A percentile compares a stretch with the other conserved stretches of the same genome.
Conservation (phyloP, 352 stramenopile species). For the Globisporangium rhizosaccharum region DNA sequence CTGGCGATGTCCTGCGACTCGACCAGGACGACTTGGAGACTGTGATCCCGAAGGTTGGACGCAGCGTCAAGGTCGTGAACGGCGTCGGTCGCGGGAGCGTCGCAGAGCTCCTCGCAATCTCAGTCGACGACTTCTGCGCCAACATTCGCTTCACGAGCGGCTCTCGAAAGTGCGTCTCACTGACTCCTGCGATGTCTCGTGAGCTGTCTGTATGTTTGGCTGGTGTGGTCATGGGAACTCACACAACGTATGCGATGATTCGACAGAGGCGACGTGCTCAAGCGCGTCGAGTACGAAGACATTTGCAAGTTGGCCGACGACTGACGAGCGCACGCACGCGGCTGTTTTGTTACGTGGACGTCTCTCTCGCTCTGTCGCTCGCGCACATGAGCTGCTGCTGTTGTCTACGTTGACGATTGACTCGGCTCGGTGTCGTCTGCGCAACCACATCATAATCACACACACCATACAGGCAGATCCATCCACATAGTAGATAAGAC, state of each 20-base stretch:
- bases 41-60: slow-evolving; percentile 73
- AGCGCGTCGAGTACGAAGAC: slow-evolving; percentile 82
- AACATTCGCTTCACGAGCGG: slow-evolving; percentile 63
- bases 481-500: too few species aligned
- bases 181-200: neutral
- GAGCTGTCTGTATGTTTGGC: neutral
- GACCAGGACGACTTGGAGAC: slow-evolving; percentile 90
- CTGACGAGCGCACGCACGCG: slow-evolving; percentile 4
- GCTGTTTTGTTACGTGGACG: neutral
- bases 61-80: slow-evolving; percentile 76
- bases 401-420: slow-evolving; percentile 14
- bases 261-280: slow-evolving; percentile 50
- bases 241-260: slow-evolving; percentile 1
- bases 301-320: slow-evolving; percentile 66
- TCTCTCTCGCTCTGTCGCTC: neutral
- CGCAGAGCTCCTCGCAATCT: slow-evolving; percentile 69
- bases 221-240: neutral
- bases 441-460: neutral
- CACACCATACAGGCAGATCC: neutral
- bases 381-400: neutral
- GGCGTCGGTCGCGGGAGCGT: slow-evolving; percentile 46
- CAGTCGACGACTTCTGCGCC: slow-evolving; percentile 59
- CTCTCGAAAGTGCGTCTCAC: slow-evolving; percentile 29
- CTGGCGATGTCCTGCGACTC: slow-evolving; percentile 70
- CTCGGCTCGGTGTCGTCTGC: slow-evolving; percentile 10